Percentiles rank a stretch among this genome's conserved stretches.
Conservation (phyloP, 2,329 filamentous ascomycete species). For the Apiospora kogelbergensis region DNA sequence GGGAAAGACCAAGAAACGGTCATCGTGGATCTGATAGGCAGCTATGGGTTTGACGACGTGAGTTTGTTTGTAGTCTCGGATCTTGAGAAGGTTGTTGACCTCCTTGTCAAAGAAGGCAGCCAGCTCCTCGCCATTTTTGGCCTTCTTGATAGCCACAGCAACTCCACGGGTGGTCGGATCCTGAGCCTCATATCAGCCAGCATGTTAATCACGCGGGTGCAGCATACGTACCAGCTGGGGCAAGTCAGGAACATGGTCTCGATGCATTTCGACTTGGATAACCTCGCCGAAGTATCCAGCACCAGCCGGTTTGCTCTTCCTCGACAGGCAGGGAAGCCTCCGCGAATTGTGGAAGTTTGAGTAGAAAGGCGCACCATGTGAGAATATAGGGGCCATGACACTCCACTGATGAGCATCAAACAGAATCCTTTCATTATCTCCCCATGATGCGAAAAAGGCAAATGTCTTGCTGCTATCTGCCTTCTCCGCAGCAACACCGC, state of each 20-base stretch:
- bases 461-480: not conserved
- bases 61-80: constrained; percentile 2
- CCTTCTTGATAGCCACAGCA: constrained; percentile 12
- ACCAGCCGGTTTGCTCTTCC: not conserved
- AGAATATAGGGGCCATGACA: not conserved
- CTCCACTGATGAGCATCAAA: not conserved
- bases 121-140: not conserved
- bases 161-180: not conserved
- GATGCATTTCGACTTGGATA: constrained; percentile 11
- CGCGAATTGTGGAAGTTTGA: not conserved
- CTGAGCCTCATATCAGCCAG: not conserved
- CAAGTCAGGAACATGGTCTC: not conserved
- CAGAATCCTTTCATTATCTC: not conserved
- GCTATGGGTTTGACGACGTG: constrained; percentile 18
- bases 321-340: not conserved
- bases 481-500: not conserved
- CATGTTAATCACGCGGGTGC: not conserved
- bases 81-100: constrained; percentile 2
- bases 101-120: constrained; percentile 10
- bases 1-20: constrained; percentile 16
- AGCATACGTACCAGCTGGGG: not conserved
- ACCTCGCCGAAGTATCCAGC: constrained; percentile 13
- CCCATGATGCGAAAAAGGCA: not conserved
- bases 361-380: not conserved
- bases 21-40: constrained; percentile 9